Percentiles rank a stretch among this genome's conserved stretches.
Evolutionary conservation across 805 yeast genomes (phyloP).

Genomic region (Zygoascus biomembranicola): DNA sequence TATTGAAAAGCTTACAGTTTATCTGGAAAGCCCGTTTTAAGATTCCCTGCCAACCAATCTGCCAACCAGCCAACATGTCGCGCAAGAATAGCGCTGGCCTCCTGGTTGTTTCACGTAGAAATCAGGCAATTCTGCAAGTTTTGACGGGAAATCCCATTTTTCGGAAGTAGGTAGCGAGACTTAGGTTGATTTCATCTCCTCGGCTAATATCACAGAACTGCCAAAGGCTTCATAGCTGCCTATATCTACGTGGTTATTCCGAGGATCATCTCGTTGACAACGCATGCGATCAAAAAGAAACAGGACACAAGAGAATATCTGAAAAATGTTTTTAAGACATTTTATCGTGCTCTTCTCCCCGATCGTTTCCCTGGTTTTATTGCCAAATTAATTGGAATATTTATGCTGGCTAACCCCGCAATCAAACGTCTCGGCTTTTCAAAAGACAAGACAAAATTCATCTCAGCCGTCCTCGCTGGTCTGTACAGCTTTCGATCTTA

Average conservation of each 20-base stretch:
- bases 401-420: constrained; percentile 6
- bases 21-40: too few relatives aligned
- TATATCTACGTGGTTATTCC: constrained; percentile 14
- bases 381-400: constrained; percentile 10
- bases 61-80: neutral
- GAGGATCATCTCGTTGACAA: constrained; percentile 8
- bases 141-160: neutral
- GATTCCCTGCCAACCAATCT: too few relatives aligned
- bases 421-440: neutral
- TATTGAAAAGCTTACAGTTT: too few relatives aligned
- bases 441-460: constrained; percentile 2
- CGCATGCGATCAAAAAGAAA: constrained; percentile 7
- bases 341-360: constrained; percentile 7
- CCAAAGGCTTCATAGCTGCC: constrained; percentile 11
- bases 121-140: neutral
- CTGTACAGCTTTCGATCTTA: constrained; percentile 5
- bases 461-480: constrained; percentile 11
- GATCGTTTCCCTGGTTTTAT: constrained; percentile 16
- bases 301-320: neutral
- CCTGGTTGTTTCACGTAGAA: neutral
- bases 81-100: neutral
- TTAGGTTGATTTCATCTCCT: neutral
- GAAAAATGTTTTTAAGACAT: constrained; percentile 5
- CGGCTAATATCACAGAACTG: constrained; percentile 6
- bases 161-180: neutral